Conservation (phyloP, 805 yeast species). For the Starmerella powellii region DNA sequence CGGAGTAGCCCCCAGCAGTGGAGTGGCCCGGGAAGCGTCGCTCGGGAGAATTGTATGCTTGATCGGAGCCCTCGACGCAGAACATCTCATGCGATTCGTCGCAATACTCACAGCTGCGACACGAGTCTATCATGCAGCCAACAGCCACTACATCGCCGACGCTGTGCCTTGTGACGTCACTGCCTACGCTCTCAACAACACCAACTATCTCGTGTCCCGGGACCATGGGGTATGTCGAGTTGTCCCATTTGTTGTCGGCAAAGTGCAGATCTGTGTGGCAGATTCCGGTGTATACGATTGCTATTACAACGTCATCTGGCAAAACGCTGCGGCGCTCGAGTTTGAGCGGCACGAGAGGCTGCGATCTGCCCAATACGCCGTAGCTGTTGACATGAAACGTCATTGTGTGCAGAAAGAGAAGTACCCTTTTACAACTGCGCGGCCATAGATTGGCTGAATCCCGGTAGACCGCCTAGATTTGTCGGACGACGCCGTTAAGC, state of each 20-base stretch:
- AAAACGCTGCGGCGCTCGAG: conserved; percentile 18
- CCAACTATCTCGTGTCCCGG: conserved; percentile 41
- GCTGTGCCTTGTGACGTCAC: conserved; percentile 38
- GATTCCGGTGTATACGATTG: conserved; percentile 27
- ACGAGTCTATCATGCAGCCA: conserved; percentile 57
- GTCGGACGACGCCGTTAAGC: too few relatives aligned
- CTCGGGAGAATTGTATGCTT: conserved; percentile 39
- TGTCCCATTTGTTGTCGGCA: conserved; percentile 41
- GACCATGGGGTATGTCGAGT: conserved; percentile 29
- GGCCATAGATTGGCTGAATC: too few relatives aligned
- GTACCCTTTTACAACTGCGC: too few relatives aligned
- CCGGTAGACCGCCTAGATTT: too few relatives aligned
- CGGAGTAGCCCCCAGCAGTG: conserved; percentile 39
- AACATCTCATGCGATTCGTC: conserved; percentile 41
- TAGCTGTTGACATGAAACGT: conserved; percentile 12
- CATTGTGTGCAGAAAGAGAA: too few relatives aligned
- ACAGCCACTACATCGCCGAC: conserved; percentile 71
- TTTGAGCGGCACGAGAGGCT: conserved; percentile 7
- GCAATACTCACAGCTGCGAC: conserved; percentile 54
- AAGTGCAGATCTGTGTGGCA: conserved; percentile 52
- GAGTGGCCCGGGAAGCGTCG: conserved; percentile 44
- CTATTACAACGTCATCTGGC: conserved; percentile 28
- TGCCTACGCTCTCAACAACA: conserved; percentile 38
- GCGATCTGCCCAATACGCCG: conserved; percentile 6
- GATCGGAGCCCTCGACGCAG: conserved; percentile 38